A percentile compares a stretch with the other conserved stretches of the same genome.
phyloP scores from a whole-genome alignment of 2,329 filamentous ascomycete genomes.

The Alternaria triticina region DNA sequence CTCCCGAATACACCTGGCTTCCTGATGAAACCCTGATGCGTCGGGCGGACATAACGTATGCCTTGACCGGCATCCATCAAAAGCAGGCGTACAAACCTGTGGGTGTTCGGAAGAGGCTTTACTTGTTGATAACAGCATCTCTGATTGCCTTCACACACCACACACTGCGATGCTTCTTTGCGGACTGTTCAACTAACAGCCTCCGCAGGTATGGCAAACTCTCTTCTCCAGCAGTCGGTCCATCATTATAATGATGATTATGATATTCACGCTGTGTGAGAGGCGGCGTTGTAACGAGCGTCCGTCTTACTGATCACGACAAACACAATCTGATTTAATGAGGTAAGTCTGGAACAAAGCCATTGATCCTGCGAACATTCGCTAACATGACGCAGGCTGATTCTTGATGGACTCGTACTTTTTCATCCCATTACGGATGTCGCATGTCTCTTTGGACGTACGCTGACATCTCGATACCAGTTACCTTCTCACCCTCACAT shows the following conservation, averaged over 20 bases:
- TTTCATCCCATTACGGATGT: conserved; percentile 15
- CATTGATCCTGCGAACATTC: not conserved
- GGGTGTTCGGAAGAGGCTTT: conserved; percentile 59
- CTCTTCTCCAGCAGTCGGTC: conserved; percentile 47
- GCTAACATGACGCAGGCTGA: conserved; percentile 45
- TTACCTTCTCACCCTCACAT: not conserved
- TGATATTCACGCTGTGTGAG: conserved; percentile 76
- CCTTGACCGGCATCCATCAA: conserved; percentile 57
- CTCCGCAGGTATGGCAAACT: conserved; percentile 41
- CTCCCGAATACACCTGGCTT: conserved; percentile 17
- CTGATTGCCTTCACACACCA: conserved; percentile 55
- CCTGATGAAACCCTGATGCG: conserved; percentile 71
- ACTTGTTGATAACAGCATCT: conserved; percentile 75
- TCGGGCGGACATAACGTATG: conserved; percentile 71
- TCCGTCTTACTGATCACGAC: conserved; percentile 63
- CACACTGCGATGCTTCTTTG: conserved; percentile 2
- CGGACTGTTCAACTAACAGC: conserved; percentile 19
- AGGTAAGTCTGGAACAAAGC: conserved; percentile 52
- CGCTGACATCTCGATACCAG: conserved; percentile 31
- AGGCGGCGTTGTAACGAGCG: conserved; percentile 57
- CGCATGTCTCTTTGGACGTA: conserved; percentile 14
- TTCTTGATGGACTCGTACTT: conserved; percentile 43
- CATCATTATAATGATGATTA: conserved; percentile 66
- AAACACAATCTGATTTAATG: conserved; percentile 75
- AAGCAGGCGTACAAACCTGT: conserved; percentile 70